Base-by-base conservation (phyloP, 2,329 filamentous ascomycete genomes). In the Penicillium sclerotiorum region DNA sequence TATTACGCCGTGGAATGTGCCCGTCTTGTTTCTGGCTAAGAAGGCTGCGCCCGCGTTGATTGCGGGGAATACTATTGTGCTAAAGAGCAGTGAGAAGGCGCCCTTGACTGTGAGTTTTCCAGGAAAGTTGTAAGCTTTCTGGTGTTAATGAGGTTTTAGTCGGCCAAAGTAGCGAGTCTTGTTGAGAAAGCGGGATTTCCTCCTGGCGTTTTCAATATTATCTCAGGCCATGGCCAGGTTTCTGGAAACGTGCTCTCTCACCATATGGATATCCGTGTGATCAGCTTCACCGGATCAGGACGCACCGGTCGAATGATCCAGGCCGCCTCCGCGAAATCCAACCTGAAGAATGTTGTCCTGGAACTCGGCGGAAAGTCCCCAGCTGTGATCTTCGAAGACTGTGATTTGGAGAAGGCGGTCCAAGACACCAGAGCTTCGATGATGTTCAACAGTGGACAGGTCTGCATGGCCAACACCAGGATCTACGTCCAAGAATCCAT, bases 1-100 rank as follows among this genome's bases (percentile, higher is more conserved):
- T 30, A 91, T 93, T 69, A 92, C 93, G 65, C 88, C 89, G 57
- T 91, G 88, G 88, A 92, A 92, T 80, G 91, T 90, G 77, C 89
- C 89, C 9, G 73, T 92, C 42, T 81, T 89, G 71, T 91, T 91
- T 87, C 80, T 79, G 86, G 61, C 87, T 41, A 93, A 89, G 89
- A 94, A 94, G 82, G 77, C 91, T 1, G 88, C 86, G 9, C 88
- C 88, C 12, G 83, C 83, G 9, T 56, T 86, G 12, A 81, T 82
- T 4, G 75, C 77, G 43, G 83, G 82, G 36, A 86, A 86, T 64
- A 80, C 79, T 1, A 67, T 87, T 12, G 75, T 87, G 22, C 64
- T 87, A 21, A 87, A 87, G 71, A 77, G 83, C 3, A 81, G 83
- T 4, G 84, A 87, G 61, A 83, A 86, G 67, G 86, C 83, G 0